phyloP scores from a whole-genome alignment of 169 alveolate genomes.

The Eimeria brunetti region DNA sequence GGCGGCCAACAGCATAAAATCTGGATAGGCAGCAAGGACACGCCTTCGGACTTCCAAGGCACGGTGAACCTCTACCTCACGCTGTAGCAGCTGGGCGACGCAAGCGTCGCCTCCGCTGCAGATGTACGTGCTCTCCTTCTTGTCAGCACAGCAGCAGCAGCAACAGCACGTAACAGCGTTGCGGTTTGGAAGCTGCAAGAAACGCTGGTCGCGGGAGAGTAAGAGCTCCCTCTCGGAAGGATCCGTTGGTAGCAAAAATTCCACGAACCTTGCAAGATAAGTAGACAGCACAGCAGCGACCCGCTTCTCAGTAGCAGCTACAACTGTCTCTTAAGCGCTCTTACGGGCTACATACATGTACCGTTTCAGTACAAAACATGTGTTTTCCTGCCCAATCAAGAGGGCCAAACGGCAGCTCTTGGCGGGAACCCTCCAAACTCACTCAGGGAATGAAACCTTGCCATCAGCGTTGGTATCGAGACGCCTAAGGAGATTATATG shows the following conservation, averaged over 20 bases:
- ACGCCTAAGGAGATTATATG: constrained; percentile 73
- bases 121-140: constrained; percentile 10
- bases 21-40: constrained; percentile 84
- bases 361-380: not conserved
- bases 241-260: constrained; percentile 63
- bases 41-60: constrained; percentile 85
- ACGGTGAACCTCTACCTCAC: constrained; percentile 79
- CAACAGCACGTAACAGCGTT: constrained; percentile 51
- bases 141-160: constrained; percentile 46
- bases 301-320: not conserved
- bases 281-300: constrained; percentile 24
- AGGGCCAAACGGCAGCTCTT: not conserved
- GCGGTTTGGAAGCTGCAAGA: constrained; percentile 15
- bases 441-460: constrained; percentile 75
- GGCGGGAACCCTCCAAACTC: not conserved
- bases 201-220: constrained; percentile 65
- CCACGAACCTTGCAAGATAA: constrained; percentile 57
- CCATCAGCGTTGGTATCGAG: constrained; percentile 78
- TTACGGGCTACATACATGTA: not conserved
- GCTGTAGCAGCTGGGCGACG: constrained; percentile 72
- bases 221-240: constrained; percentile 49
- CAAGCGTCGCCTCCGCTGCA: constrained; percentile 64
- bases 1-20: constrained; percentile 88
- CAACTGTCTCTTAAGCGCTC: not conserved
- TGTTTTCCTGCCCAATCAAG: not conserved